Conservation (phyloP, 768 basidiomycete genomes). For the Termitomyces sp. region DNA sequence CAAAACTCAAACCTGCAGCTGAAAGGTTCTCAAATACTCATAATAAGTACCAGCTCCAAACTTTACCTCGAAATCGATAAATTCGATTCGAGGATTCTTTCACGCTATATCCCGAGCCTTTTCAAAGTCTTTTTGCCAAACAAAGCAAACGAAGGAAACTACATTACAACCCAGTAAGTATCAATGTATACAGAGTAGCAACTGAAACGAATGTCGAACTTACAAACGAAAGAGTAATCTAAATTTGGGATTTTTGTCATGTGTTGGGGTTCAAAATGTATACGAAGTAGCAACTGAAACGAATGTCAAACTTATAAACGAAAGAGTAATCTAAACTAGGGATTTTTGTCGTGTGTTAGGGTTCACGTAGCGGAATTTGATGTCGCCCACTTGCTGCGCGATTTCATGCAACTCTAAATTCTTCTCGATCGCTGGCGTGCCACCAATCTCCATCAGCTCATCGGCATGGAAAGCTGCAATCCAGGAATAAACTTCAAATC, state of each 20-base stretch:
- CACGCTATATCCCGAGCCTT: too few species aligned
- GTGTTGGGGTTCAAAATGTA: not conserved
- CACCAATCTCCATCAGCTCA: constrained; percentile 22
- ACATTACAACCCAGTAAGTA: not conserved
- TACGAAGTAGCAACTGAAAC: not conserved
- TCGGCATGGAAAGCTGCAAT: constrained; percentile 26
- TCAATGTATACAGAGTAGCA: not conserved
- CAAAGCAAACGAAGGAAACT: not conserved
- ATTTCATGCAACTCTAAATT: constrained; percentile 28
- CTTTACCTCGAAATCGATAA: too few species aligned
- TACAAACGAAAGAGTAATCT: not conserved
- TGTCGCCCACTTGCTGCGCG: constrained; percentile 20
- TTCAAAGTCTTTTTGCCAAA: too few species aligned
- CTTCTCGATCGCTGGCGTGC: constrained; percentile 16
- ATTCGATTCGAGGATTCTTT: too few species aligned
- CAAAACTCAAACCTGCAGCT: too few species aligned
- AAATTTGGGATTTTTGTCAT: not conserved
- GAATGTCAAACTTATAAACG: not conserved
- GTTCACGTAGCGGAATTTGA: constrained; percentile 23
- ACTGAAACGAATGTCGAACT: not conserved
- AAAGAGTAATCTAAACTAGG: not conserved
- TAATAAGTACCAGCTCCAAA: too few species aligned
- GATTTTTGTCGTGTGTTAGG: not conserved
- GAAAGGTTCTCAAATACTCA: too few species aligned
- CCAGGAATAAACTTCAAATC: constrained; percentile 27